Evolutionary conservation across 106 monocot species (phyloP), one percentile per base, ranked within the genome.

Genomic region (Vanilla planifolia): DNA sequence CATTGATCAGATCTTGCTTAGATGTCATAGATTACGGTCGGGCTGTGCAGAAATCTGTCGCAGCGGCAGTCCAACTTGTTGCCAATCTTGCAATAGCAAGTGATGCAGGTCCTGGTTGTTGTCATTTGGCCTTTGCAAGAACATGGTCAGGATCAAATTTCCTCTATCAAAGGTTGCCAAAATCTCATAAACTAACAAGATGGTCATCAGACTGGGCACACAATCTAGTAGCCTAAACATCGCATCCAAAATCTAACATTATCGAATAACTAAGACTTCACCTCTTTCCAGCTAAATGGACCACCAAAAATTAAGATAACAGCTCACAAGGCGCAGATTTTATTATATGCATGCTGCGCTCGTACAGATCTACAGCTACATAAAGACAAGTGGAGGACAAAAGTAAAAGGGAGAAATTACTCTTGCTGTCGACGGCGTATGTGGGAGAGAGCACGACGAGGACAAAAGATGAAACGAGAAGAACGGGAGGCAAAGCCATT

Each of bases 341-440:
- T 13, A 5, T 17, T 45, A 45, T 13, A 45, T 17, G 45, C 45
- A n/a, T n/a, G 16, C 11, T 16, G 10, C 10, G 14, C 51, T 51
- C 21, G 51, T 8, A 6, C 51, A 51, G 51, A 51, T 51, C 51
- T 51, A 28, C 16, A 48, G 48, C 48, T 6, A 19, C 24, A 43
- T 4, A 35, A 32, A 28, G 15, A 41, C n/a, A 43, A 10, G 0
- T 10, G 24, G 5, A 7, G 4, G 26, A 17, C 26, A 40, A 69
- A 11, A 55, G 21, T 39, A 16, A 35, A 21, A 57, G 32, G 25
- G 48, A 53, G 48, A 46, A n/a, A 41, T 44, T 66, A 83, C 83
- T 67, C 65, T 70, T 78, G 71, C 74, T 77, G 56, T 78, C 83
- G 6, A 72, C 52, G 3, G 74, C 82, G 2, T 46, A 66, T 17